Evolutionary conservation across 1,284 basidiomycete genomes (phyloP).

Genomic region (Hymenochaete sp.): DNA sequence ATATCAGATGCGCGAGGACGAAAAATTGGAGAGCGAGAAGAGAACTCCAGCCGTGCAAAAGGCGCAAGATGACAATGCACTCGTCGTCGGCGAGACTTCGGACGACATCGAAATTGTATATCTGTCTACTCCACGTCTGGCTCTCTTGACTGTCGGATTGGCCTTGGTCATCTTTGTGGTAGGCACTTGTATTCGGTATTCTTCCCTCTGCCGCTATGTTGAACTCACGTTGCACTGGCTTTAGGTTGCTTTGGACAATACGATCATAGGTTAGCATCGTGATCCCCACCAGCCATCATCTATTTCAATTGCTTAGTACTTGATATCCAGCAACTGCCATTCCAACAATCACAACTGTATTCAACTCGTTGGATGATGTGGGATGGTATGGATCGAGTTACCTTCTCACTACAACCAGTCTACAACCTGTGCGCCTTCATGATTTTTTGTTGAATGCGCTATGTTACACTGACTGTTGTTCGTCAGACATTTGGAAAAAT

Average conservation of each 20-base stretch:
- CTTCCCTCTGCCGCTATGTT: not conserved
- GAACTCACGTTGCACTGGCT: not conserved
- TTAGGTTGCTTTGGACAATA: constrained; percentile 28
- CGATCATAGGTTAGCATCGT: constrained; percentile 25
- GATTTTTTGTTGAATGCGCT: not conserved
- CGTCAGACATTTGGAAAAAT: constrained; percentile 17
- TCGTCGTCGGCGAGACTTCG: no score
- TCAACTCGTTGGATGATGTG: constrained; percentile 15
- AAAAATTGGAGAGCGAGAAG: no score
- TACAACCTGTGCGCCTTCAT: constrained; percentile 15
- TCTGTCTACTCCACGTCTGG: not conserved
- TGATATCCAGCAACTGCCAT: constrained; percentile 26
- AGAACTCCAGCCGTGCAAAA: no score
- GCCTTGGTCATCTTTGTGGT: not conserved
- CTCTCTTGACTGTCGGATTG: not conserved
- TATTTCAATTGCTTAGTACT: not conserved
- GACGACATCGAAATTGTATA: constrained; percentile 1
- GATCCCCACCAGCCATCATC: not conserved
- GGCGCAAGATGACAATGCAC: no score
- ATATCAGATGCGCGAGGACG: no score
- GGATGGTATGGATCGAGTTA: constrained; percentile 24
- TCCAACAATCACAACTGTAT: constrained; percentile 26
- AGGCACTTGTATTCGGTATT: not conserved
- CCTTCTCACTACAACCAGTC: constrained; percentile 27
- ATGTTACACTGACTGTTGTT: not conserved